These are phyloP conservation scores for Discostella stelligeroides DNA, from an alignment of 108 stramenopile species.

Conservation along the genomic window DNA sequence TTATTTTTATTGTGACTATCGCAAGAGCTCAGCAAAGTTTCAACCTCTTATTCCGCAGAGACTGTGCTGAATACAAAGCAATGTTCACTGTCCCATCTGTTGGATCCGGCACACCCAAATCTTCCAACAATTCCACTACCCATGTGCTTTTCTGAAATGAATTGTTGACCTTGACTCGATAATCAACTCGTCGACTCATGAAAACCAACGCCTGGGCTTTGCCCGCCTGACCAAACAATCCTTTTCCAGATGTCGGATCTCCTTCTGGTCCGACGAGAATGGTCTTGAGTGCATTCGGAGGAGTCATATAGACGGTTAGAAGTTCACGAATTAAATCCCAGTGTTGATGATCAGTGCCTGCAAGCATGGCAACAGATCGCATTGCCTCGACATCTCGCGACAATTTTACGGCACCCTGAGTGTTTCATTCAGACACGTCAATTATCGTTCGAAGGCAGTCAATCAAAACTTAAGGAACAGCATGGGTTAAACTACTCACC, in stretches of 20 bases:
- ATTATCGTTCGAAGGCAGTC: not conserved
- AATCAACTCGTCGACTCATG: conserved; percentile 83
- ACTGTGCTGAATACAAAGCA: conserved; percentile 52
- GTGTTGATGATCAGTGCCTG: conserved; percentile 80
- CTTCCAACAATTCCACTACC: conserved; percentile 73
- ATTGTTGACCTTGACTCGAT: conserved; percentile 70
- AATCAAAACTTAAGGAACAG: not conserved
- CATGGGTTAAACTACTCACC: conserved; percentile 15
- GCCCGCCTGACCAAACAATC: conserved; percentile 78
- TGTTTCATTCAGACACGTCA: not conserved
- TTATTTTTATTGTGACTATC: not conserved
- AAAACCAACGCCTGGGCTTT: conserved; percentile 80
- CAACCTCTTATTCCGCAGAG: conserved; percentile 35
- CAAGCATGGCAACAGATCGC: conserved; percentile 77
- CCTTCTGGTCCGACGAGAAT: conserved; percentile 85
- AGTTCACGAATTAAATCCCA: conserved; percentile 83
- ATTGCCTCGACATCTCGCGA: conserved; percentile 85
- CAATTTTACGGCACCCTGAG: conserved; percentile 76
- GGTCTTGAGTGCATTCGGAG: conserved; percentile 82
- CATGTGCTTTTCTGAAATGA: conserved; percentile 70
- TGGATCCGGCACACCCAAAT: conserved; percentile 75
- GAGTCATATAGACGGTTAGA: conserved; percentile 85
- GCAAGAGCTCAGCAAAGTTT: conserved; percentile 23
- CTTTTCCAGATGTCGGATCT: conserved; percentile 78
- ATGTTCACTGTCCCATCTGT: conserved; percentile 71